Conservation (phyloP, 139 green algal species). For the Marvania coccoides region DNA sequence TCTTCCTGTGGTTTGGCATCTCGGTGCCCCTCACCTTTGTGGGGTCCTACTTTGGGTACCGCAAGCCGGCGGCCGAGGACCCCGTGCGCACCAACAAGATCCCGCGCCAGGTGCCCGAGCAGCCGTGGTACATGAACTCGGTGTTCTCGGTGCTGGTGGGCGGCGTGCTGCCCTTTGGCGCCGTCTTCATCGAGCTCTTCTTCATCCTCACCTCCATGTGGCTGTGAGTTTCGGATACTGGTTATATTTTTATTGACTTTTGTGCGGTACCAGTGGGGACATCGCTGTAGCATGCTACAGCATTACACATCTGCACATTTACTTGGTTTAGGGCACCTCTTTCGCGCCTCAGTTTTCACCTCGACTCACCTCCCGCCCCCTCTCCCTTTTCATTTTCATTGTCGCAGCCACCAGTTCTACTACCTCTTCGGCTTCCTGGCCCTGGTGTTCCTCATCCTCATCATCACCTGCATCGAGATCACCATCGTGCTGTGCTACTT, state of each 20-base stretch:
- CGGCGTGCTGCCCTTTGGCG: slow-evolving; percentile 96
- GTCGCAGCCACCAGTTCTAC: slow-evolving; percentile 80
- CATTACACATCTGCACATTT: too few relatives aligned
- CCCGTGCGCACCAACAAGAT: slow-evolving; percentile 99
- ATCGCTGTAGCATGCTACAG: too few relatives aligned
- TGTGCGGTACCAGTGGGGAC: too few relatives aligned
- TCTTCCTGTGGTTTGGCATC: slow-evolving; percentile 98
- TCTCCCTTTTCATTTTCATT: slow-evolving; percentile 3
- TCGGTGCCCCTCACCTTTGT: slow-evolving; percentile 93
- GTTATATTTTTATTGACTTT: too few relatives aligned
- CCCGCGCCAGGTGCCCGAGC: slow-evolving; percentile 92
- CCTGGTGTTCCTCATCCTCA: slow-evolving; percentile 93
- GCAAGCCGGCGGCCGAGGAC: slow-evolving; percentile 72
- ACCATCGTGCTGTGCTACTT: slow-evolving; percentile 99
- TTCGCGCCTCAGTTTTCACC: too few relatives aligned
- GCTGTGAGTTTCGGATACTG: slow-evolving; percentile 78
- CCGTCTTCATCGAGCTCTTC: slow-evolving; percentile 99
- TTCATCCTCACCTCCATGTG: slow-evolving; percentile 99
- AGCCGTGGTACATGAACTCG: slow-evolving; percentile 96
- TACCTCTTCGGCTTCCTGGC: slow-evolving; percentile 98
- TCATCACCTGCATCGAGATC: slow-evolving; percentile 97
- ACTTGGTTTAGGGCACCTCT: too few relatives aligned
- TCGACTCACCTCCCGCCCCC: neutral
- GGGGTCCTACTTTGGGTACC: slow-evolving; percentile 94
- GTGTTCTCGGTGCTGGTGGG: slow-evolving; percentile 87